Evolutionary conservation across 2,329 filamentous ascomycete genomes (phyloP).

Genomic region (Fusarium sp.): DNA sequence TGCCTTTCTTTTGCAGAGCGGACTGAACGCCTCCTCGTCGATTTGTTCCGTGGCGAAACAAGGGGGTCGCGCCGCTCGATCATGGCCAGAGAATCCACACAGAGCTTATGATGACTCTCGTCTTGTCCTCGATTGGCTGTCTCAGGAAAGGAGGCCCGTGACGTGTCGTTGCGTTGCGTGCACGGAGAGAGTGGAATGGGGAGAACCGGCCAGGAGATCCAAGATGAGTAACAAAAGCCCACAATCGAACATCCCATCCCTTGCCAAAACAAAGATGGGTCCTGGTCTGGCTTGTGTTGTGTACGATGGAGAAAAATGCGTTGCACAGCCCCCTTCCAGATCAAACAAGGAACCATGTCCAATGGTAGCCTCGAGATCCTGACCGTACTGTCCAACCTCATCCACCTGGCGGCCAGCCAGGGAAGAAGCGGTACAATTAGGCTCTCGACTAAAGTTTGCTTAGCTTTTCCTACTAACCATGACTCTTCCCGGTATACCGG

Average conservation of each 20-base stretch:
- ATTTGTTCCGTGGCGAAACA: constrained; percentile 8
- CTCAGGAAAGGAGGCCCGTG: constrained; percentile 34
- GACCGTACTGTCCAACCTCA: neutral
- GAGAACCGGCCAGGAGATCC: constrained; percentile 10
- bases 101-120: constrained; percentile 35
- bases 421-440: constrained; percentile 29
- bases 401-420: constrained; percentile 1
- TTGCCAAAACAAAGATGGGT: constrained; percentile 31
- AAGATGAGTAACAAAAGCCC: constrained; percentile 20
- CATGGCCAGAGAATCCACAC: neutral
- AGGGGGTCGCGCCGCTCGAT: constrained; percentile 1
- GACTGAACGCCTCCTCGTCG: neutral
- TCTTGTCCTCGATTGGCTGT: constrained; percentile 29
- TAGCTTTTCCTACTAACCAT: constrained; percentile 10
- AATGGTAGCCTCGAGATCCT: constrained; percentile 17
- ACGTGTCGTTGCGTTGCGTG: constrained; percentile 33
- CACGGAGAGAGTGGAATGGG: neutral
- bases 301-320: constrained; percentile 7
- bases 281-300: neutral
- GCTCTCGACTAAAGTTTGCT: constrained; percentile 34
- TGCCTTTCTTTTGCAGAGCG: neutral
- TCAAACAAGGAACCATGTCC: constrained; percentile 20
- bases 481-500: constrained; percentile 3
- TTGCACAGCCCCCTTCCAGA: constrained; percentile 28
- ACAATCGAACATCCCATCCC: constrained; percentile 16